Base-by-base conservation (phyloP, 345 rosid genomes). In the Cochlearia excelsa region DNA sequence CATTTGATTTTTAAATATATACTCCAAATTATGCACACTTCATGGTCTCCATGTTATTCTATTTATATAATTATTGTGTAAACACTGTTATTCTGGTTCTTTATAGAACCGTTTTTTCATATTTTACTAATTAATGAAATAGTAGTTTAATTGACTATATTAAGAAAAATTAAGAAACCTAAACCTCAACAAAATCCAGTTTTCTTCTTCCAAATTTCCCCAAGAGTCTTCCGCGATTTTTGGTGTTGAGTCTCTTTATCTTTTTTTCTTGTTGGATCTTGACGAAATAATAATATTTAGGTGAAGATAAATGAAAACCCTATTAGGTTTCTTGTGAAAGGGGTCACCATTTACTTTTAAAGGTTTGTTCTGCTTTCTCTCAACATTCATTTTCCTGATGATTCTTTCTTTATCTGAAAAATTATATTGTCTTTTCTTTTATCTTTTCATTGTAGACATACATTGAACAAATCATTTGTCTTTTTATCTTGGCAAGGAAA, bases 91-190 rank as follows among this genome's bases (percentile, higher is more conserved):
- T 16, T 16, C 23, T 16, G 23, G 23, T 16, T 16, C 23, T 16
- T 16, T 16, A 16, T 16, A 16, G 23, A 16, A 16, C 23, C 23
- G 23, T 16, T 16, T 43, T 61, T 40, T 49, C 10, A 56, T 62
- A 55, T 26, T 27, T 9, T n/a, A 30, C 35, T 54, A 16, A 51
- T 43, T 3, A 43, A 7, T 10, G 0, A 11, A 40, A 40, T 16
- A 68, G 50, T 54, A 68, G 73, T 68, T 68, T n/a, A 38, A 37
- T 55, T 69, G 53, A 55, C 74, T 69, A 69, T 69, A 69, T 69
- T 69, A 41, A 69, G 63, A 62, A 52, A 69, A 55, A 41, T 48
- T 55, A 40, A 49, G 52, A 62, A 62, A 69, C 58, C 68, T 55
- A 55, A 55, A 34, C 68, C 68, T 61, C 63, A 69, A 16, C 23